A percentile compares a stretch with the other conserved stretches of the same genome.
Evolutionary conservation across 2,329 filamentous ascomycete species (phyloP).

Genomic region (Aspergillus flavus): DNA sequence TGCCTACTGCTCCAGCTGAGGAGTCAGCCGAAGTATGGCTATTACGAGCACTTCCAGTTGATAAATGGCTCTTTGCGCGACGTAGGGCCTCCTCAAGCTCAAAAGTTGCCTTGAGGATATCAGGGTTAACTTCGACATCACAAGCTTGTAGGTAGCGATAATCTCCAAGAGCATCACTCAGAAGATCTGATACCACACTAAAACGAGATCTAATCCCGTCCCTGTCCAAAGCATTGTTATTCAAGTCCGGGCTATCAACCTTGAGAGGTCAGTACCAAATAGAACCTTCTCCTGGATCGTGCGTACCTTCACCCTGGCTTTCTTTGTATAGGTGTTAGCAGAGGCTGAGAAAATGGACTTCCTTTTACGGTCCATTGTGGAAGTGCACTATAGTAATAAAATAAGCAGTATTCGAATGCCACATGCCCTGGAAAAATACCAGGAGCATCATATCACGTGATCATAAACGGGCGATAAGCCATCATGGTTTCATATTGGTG

Average conservation of each 20-base stretch:
- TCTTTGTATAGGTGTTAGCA: conserved; percentile 11
- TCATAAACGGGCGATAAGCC: background rate
- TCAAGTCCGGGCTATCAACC: background rate
- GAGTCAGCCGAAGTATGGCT: background rate
- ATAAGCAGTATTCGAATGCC: background rate
- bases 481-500: background rate
- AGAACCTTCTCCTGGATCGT: background rate
- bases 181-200: background rate
- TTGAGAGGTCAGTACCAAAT: background rate
- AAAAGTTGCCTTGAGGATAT: background rate
- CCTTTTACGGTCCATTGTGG: conserved; percentile 33
- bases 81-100: conserved; percentile 25
- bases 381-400: background rate
- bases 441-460: background rate
- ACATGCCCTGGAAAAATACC: background rate
- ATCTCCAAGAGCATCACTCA: background rate
- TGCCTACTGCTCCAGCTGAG: background rate
- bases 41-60: background rate
- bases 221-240: background rate
- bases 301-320: conserved; percentile 22
- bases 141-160: background rate
- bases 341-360: conserved; percentile 17
- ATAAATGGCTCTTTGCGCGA: conserved; percentile 3
- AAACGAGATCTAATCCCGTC: background rate
- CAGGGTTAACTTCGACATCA: background rate